phyloP scores from a whole-genome alignment of 495 filamentous ascomycete species.

The Trichocladium antarcticum region DNA sequence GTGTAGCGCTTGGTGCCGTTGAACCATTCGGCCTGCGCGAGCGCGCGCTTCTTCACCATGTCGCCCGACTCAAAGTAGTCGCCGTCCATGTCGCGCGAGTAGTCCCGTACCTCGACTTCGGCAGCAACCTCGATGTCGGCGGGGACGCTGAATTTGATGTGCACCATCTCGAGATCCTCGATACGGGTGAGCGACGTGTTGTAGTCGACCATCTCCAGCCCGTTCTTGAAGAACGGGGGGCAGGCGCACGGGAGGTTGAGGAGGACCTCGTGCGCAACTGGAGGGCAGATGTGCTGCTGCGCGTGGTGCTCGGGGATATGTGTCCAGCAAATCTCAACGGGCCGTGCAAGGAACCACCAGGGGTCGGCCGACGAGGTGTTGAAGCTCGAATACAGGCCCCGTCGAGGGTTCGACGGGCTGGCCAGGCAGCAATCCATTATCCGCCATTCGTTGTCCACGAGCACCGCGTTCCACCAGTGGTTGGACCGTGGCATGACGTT shows the following conservation, averaged over 20 bases:
- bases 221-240: constrained; percentile 78
- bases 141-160: constrained; percentile 77
- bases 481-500: constrained; percentile 70
- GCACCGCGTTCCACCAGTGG: constrained; percentile 96
- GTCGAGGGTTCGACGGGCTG: constrained; percentile 74
- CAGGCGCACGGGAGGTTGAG: constrained; percentile 75
- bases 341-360: constrained; percentile 85
- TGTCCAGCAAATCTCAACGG: constrained; percentile 83
- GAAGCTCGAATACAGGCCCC: constrained; percentile 62
- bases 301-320: constrained; percentile 75
- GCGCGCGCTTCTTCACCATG: constrained; percentile 66
- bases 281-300: constrained; percentile 88
- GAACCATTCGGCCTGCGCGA: constrained; percentile 88
- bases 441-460: constrained; percentile 91
- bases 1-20: constrained; percentile 78
- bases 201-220: constrained; percentile 68
- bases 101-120: constrained; percentile 78
- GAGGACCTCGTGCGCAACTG: constrained; percentile 70
- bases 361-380: constrained; percentile 59
- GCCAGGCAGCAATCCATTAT: constrained; percentile 93
- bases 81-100: constrained; percentile 71
- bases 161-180: constrained; percentile 85
- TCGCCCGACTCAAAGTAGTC: constrained; percentile 92
- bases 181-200: constrained; percentile 79
- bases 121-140: constrained; percentile 84